Conservation (phyloP, 129 eudicot genomes). For the Lonicera japonica region DNA sequence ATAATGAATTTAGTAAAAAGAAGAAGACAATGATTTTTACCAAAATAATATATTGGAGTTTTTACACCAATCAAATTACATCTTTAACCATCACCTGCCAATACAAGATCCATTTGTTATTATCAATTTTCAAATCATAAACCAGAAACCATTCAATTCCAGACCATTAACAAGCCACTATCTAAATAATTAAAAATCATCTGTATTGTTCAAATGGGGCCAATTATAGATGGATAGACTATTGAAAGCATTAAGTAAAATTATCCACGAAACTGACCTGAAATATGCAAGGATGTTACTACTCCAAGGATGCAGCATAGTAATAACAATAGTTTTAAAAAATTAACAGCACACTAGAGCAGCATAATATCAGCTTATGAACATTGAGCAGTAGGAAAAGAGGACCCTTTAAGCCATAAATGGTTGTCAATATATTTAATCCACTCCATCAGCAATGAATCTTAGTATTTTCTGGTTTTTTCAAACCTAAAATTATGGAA, state of each 20-base stretch:
- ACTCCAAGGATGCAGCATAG: slow-evolving; percentile 92
- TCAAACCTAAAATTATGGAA: too few species aligned
- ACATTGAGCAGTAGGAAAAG: not conserved
- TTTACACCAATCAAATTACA: not conserved
- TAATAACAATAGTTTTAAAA: too few species aligned
- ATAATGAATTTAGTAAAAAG: not conserved
- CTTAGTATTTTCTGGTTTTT: too few species aligned
- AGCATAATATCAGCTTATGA: not conserved
- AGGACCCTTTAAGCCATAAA: not conserved
- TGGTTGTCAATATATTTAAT: too few species aligned
- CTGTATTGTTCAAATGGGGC: too few species aligned
- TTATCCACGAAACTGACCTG: slow-evolving; percentile 53
- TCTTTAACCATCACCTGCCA: not conserved
- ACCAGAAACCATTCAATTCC: too few species aligned
- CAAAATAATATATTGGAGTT: not conserved
- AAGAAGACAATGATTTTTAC: slow-evolving; percentile 1
- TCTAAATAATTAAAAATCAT: too few species aligned
- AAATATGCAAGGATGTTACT: slow-evolving; percentile 69
- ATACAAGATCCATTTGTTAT: too few species aligned
- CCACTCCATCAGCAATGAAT: too few species aligned
- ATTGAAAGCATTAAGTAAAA: not conserved
- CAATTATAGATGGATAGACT: not conserved
- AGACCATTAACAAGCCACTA: too few species aligned
- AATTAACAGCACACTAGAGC: too few species aligned
- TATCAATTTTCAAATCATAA: too few species aligned